A percentile compares a stretch with the other conserved stretches of the same genome.
Evolutionary conservation across 371 early-diverging fungal genomes (phyloP).

Genomic region (Rhizomucor miehei): DNA sequence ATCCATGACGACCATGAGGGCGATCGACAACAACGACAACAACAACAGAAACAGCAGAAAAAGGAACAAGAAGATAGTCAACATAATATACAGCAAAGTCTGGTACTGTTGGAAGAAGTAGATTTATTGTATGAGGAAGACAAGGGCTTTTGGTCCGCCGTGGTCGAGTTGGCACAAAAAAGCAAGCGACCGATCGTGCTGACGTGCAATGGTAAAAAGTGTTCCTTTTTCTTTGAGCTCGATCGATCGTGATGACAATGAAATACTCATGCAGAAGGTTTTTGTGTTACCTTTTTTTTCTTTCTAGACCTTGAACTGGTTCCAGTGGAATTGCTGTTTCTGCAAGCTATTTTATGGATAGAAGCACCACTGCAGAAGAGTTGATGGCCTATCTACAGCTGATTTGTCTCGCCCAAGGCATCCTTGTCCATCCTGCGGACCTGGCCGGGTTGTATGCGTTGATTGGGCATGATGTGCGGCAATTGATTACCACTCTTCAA

Average conservation of each 20-base stretch:
- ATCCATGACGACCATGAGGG: neutral
- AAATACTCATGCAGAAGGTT: neutral
- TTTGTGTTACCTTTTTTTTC: neutral
- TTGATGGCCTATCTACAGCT: slow-evolving; percentile 30
- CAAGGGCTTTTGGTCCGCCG: slow-evolving; percentile 73
- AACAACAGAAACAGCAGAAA: slow-evolving; percentile 1
- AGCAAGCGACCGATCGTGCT: slow-evolving; percentile 78
- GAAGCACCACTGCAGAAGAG: slow-evolving; percentile 13
- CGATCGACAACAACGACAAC: neutral
- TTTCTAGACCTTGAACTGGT: slow-evolving; percentile 20
- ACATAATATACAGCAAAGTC: slow-evolving; percentile 45
- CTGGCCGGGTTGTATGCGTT: slow-evolving; percentile 19
- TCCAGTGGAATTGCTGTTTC: slow-evolving; percentile 23
- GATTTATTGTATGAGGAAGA: slow-evolving; percentile 83
- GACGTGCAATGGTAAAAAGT: slow-evolving; percentile 65
- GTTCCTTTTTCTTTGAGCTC: neutral
- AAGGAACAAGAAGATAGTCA: neutral
- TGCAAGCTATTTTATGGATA: slow-evolving; percentile 19
- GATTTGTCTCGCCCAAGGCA: slow-evolving; percentile 28
- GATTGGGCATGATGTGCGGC: slow-evolving; percentile 23
- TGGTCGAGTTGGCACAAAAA: slow-evolving; percentile 61
- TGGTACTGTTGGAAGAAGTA: slow-evolving; percentile 77
- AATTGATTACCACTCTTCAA: slow-evolving; percentile 29
- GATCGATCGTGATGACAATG: neutral
- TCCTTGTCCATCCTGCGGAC: slow-evolving; percentile 20